phyloP scores from a whole-genome alignment of 108 stramenopile genomes.

The Fistulifera solaris region DNA sequence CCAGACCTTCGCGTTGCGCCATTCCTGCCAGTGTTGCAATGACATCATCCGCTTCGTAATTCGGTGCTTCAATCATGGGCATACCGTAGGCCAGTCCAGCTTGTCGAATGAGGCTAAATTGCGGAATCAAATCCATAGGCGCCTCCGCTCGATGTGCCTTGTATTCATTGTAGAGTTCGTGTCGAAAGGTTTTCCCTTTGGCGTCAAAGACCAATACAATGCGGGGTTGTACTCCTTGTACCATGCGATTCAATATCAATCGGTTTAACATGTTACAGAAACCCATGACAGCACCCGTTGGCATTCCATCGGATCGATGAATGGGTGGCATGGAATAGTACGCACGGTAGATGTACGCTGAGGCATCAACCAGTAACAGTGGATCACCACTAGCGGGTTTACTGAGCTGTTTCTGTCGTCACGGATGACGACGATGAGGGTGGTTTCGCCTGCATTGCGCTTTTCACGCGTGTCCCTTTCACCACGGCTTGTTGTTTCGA shows the following conservation, averaged over 20 bases:
- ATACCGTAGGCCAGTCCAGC: conserved; percentile 80
- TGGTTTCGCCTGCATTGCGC: background rate
- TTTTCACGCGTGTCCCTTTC: conserved; percentile 7
- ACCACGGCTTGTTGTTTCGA: conserved; percentile 13
- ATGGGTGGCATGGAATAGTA: conserved; percentile 80
- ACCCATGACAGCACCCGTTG: conserved; percentile 75
- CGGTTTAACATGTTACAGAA: conserved; percentile 84
- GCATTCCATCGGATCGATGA: conserved; percentile 76
- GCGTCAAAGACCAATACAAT: conserved; percentile 77
- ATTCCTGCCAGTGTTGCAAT: conserved; percentile 71
- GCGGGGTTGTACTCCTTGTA: conserved; percentile 57
- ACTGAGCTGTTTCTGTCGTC: background rate
- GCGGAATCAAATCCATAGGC: conserved; percentile 79
- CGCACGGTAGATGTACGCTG: conserved; percentile 78
- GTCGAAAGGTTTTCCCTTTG: conserved; percentile 53
- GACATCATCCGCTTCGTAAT: conserved; percentile 87
- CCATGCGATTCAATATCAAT: conserved; percentile 42
- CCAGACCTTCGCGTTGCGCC: conserved; percentile 50
- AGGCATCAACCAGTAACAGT: conserved; percentile 74
- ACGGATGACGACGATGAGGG: background rate
- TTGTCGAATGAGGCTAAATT: conserved; percentile 63
- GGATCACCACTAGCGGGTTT: conserved; percentile 22
- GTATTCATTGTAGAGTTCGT: conserved; percentile 70
- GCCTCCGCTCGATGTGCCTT: conserved; percentile 70
- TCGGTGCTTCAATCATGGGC: conserved; percentile 54